Evolutionary conservation across 176 grass and related monocot species (phyloP), one percentile per base, ranked within the genome.

Genomic region (Aegilops umbellulata): DNA sequence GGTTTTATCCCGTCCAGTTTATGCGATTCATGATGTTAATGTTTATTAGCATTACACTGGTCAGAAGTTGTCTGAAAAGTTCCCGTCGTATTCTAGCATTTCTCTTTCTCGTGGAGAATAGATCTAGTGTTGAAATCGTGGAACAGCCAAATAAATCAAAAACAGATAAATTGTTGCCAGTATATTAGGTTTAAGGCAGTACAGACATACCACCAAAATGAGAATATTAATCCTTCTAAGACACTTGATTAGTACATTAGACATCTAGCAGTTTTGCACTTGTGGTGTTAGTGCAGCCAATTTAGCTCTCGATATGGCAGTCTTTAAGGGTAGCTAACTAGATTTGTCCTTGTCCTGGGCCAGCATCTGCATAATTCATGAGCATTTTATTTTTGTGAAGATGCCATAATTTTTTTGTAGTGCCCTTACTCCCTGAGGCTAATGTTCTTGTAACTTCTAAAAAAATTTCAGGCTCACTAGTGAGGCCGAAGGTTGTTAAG

Each of bases 401-500:
- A 36, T 82, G 6, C 2, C 32, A 35, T 49, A 61, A 15, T 25
- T 32, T 38, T 20, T 36, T n/a, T 70, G 7, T 60, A 66, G 7
- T 16, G 70, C 3, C 13, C 68, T 23, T 68, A 11, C 32, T 32
- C 29, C 58, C 2, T 47, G 29, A 1, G 30, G 26, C 75, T 87
- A 86, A 87, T 84, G 8, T 35, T 24, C 20, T 69, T 60, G 61
- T 80, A n/a, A 6, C 36, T 27, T 80, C 47, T 11, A 17, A 3
- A 79, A 75, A 77, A 83, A n/a, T n/a, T n/a, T n/a, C 72, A 99
- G 97, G 97, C 20, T 99, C 97, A 0, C 83, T 99, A 57, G 97
- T 99, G 22, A 89, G 94, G 84, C 94, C 97, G 1, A 99, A 99
- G 81, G 97, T 99, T 79, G 92, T 99, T n/a, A 99, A 94, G 89